Base-by-base conservation (phyloP, 805 yeast species). In the Yarrowia yakushimensis region DNA sequence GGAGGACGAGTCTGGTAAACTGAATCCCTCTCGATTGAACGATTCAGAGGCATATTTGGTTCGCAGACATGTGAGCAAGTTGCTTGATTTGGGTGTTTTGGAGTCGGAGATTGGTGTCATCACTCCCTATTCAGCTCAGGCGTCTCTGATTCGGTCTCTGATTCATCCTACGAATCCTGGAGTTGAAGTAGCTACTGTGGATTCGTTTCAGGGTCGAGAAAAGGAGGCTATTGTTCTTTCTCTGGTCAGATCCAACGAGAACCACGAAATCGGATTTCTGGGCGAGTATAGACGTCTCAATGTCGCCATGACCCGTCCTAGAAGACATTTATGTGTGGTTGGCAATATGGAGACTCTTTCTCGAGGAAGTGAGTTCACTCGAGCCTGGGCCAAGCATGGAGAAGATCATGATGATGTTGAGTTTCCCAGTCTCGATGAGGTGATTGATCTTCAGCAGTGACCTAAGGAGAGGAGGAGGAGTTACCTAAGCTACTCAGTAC, bases 181-280 rank as follows among this genome's bases (percentile, higher is more conserved):
- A 2, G 76, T 93, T 6, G 98, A 93, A 70, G 82, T 92, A 0
- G 84, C 96, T 4, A 90, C 97, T 0, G 93, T 93, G 4, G 99
- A 93, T 75, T 97, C 97, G 0, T 94, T 93, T 69, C 99, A 93
- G 76, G 99, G 99, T 1, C 78, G 97, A 65, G 99, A 93, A 70
- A 94, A 93, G 72, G 96, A 92, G 68, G 86, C 85, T 0, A 90
- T 93, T 7, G 79, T 93, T 1, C 75, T 94, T 12, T 81, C 94
- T 1, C 73, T 93, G 61, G 97, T 93, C 2, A 78, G 99, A 66
- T 86, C 94, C 39, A 93, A 93, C 71, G 85, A 81, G 20, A 68
- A 74, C 1, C 72, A 79, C 33, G 88, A 86, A 60, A 86, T 92
- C 50, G 98, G 98, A 10, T 94, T 93, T 70, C 75, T 94, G 61